Evolutionary conservation across 2,329 filamentous ascomycete genomes (phyloP), one percentile per base, ranked within the genome.

Genomic region (Diplocarpon rosae): DNA sequence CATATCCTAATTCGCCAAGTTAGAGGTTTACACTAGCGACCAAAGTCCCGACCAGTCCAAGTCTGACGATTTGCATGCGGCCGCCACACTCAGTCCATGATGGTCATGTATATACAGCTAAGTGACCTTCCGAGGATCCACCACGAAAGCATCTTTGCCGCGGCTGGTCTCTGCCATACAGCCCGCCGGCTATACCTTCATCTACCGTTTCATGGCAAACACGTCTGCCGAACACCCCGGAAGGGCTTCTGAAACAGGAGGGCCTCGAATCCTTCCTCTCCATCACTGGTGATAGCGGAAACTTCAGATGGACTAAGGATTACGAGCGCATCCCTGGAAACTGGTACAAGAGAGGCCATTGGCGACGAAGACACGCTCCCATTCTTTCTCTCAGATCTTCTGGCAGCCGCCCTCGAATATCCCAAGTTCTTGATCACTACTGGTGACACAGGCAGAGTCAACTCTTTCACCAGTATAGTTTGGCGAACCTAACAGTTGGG

Each of bases 381-480:
- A 1, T 56, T 38, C 45, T 49, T 64, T 39, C 59, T 62, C 29
- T 46, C 65, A 5, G 71, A 73, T 52, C 51, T 69, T 5, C 45
- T 68, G 7, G 51, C 54, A 24, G 64, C 59, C 47, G 55, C 65
- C 2, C 5, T 57, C 14, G 60, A 67, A 50, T 63, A 72, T 41
- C 70, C 70, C 0, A 58, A 66, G 27, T 63, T 71, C 15, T 63
- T 58, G 20, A 68, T 63, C 50, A 65, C 75, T 13, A 73, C 73
- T 6, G 73, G 73, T 11, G 76, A 76, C 52, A 65, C 66, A 6
- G 70, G 71, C 17, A 63, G 62, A 5, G 64, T 69, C 14, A 69
- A 76, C 59, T 69, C 65, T 24, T 76, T 74, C 52, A 61, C 66
- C 5, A 70, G 69, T 5, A 51, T 76, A 39, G 58, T 50, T 30